phyloP scores from a whole-genome alignment of 2,329 filamentous ascomycete genomes.

The Herpomyces periplanetae region DNA sequence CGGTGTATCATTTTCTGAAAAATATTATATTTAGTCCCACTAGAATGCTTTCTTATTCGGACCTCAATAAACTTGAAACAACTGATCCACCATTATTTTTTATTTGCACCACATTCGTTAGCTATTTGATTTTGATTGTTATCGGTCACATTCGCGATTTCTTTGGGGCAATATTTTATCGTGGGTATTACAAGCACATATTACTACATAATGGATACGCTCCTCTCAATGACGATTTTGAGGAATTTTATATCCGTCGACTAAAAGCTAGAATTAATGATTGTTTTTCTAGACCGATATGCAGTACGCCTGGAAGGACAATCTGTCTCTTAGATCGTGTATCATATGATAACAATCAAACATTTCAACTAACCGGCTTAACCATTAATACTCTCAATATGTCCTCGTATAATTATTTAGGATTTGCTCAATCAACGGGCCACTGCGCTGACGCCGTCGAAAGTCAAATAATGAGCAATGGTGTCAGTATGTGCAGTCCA shows the following conservation, averaged over 20 bases:
- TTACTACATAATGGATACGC: conserved; percentile 59
- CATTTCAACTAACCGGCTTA: conserved; percentile 58
- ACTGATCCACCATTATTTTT: conserved; percentile 86
- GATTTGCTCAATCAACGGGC: conserved; percentile 85
- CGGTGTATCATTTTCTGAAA: no score
- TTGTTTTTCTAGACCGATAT: conserved; percentile 68
- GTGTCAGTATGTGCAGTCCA: conserved; percentile 41
- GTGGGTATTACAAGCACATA: conserved; percentile 49
- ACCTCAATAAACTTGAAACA: no score
- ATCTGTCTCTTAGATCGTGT: conserved; percentile 70
- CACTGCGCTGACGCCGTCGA: conserved; percentile 81
- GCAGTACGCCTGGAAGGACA: conserved; percentile 66
- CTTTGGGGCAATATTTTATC: conserved; percentile 76
- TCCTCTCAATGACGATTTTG: conserved; percentile 83
- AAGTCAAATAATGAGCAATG: conserved; percentile 44
- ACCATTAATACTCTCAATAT: conserved; percentile 83
- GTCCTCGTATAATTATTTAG: conserved; percentile 98
- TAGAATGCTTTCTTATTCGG: no score
- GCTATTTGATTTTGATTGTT: conserved; percentile 74
- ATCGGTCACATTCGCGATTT: conserved; percentile 88
- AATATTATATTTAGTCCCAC: no score
- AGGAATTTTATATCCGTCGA: conserved; percentile 82
- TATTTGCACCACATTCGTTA: conserved; percentile 87
- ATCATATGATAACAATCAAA: conserved; percentile 62
- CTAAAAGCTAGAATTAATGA: conserved; percentile 85